Evolutionary conservation across 257 asterid species (phyloP).

Genomic region (Eustoma russellianum): DNA sequence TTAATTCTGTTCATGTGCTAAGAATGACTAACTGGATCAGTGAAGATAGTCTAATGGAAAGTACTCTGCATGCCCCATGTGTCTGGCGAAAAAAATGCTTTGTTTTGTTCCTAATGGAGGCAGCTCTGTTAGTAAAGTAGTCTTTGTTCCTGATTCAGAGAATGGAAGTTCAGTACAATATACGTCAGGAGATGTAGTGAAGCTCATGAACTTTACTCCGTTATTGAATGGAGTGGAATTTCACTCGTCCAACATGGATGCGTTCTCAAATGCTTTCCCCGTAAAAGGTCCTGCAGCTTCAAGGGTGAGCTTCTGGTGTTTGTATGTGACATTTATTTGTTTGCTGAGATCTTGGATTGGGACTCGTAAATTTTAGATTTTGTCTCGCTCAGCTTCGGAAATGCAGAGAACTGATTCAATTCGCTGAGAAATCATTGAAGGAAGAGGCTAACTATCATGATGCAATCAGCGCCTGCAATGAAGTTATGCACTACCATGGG

Average conservation of each 20-base stretch:
- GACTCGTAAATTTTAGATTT: constrained; percentile 10
- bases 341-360: constrained; percentile 13
- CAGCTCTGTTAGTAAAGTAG: constrained; percentile 1
- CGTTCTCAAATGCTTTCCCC: constrained; percentile 34
- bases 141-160: constrained; percentile 30
- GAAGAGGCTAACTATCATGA: constrained; percentile 50
- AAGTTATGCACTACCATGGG: constrained; percentile 70
- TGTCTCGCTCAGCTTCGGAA: constrained; percentile 64
- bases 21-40: too few relatives aligned
- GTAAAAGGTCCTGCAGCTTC: constrained; percentile 33
- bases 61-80: too few relatives aligned
- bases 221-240: constrained; percentile 32
- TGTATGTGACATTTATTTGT: constrained; percentile 7
- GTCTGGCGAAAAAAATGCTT: too few relatives aligned
- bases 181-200: constrained; percentile 54
- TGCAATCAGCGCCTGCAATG: constrained; percentile 92
- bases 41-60: too few relatives aligned
- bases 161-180: constrained; percentile 53
- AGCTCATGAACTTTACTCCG: constrained; percentile 49
- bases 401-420: constrained; percentile 72
- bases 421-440: constrained; percentile 56
- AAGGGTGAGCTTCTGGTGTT: constrained; percentile 33
- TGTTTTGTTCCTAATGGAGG: neutral
- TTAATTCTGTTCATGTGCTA: too few relatives aligned
- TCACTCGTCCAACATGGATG: constrained; percentile 37